Evolutionary conservation across 2,329 filamentous ascomycete species (phyloP), one percentile per base, ranked within the genome.

Genomic region (Diaporthe citrichinensis): DNA sequence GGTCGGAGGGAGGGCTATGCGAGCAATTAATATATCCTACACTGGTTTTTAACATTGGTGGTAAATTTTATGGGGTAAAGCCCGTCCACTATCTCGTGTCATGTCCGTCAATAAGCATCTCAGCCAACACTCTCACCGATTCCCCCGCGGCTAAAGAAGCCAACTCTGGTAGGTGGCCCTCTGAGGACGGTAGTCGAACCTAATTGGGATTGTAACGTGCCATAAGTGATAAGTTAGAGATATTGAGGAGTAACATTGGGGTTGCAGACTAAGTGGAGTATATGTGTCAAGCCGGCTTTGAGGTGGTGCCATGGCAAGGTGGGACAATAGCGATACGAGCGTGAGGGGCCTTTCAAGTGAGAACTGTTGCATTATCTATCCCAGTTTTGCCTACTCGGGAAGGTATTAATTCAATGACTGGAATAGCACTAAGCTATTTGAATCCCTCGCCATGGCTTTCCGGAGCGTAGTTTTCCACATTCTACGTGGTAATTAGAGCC

Each of bases 211-310:
- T 68, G 62, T 53, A 53, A 68, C 62, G 62, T 68, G 62, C 62
- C 62, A 67, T 67, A 67, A 4, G 62, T 67, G 62, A 67, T 44
- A 67, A 36, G 62, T 67, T 67, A 14, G 31, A 10, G 44, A 53
- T 39, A 53, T 20, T 36, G 31, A 51, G 44, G 31, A 68, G 62
- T 68, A 51, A 53, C 62, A 36, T 68, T 20, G 23, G 31, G 62
- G 62, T 53, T 68, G 31, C 62, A 68, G 62, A 68, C 46, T 25
- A 68, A 68, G 62, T 68, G 62, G 62, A 51, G 62, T 68, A 9
- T 53, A 53, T 51, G 20, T 51, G 62, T 68, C 62, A 51, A 28
- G 44, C 62, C 62, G 44, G 62, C 39, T 68, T 53, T 68, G 12
- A 53, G 20, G 44, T 68, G 62, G 62, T 68, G 46, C 62, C 28